A percentile compares a stretch with the other conserved stretches of the same genome.
Evolutionary conservation across 2,329 filamentous ascomycete genomes (phyloP).

Genomic region (Claviceps sp.): DNA sequence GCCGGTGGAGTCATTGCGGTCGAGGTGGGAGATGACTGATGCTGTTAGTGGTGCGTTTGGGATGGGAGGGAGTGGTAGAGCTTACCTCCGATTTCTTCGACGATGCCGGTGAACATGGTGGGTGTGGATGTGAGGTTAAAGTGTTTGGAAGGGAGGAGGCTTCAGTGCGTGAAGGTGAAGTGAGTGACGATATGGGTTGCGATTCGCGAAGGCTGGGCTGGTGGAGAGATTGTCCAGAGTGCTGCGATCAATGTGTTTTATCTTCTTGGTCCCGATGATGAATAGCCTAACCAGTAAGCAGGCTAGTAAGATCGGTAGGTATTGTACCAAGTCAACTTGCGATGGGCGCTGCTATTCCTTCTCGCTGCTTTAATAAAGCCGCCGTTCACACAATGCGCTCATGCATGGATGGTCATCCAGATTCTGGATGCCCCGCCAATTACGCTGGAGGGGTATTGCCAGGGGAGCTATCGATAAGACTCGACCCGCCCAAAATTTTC

Average conservation of each 20-base stretch:
- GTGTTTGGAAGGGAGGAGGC: no score
- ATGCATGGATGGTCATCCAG: background rate
- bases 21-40: conserved; percentile 72
- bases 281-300: no score
- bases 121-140: conserved; percentile 3
- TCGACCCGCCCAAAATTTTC: conserved; percentile 3
- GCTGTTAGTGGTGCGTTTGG: conserved; percentile 6
- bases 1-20: conserved; percentile 67
- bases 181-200: no score
- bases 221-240: no score
- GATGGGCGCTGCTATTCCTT: background rate
- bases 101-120: conserved; percentile 88
- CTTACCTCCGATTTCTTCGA: conserved; percentile 85
- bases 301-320: no score
- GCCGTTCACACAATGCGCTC: background rate
- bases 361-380: background rate
- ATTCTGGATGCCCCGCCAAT: background rate
- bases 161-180: no score
- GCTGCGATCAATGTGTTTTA: no score
- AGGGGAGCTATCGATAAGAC: conserved; percentile 5
- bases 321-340: background rate
- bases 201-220: no score
- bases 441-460: background rate
- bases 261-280: no score
- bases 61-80: conserved; percentile 7